These are phyloP conservation scores for Neospermospora avenae DNA, from an alignment of 2,329 filamentous ascomycete species.

Conservation along the genomic window DNA sequence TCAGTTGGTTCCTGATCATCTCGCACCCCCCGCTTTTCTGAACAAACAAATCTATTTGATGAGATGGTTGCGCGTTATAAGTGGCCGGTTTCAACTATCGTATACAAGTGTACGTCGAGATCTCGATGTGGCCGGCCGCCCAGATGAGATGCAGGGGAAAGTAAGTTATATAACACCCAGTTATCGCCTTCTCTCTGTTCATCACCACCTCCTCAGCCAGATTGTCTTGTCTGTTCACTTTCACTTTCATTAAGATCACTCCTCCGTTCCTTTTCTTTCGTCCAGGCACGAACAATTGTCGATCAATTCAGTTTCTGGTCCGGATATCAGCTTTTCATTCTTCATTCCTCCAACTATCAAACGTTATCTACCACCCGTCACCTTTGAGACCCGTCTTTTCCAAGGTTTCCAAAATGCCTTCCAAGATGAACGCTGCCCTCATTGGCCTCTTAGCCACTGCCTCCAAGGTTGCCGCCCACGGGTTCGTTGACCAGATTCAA, in stretches of 20 bases:
- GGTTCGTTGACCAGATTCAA: slow-evolving; percentile 42
- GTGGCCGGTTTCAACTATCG: background rate
- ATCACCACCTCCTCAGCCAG: slow-evolving; percentile 3
- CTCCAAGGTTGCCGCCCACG: slow-evolving; percentile 44
- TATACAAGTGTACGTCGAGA: background rate
- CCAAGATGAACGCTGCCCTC: slow-evolving; percentile 19
- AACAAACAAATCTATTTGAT: slow-evolving; percentile 4
- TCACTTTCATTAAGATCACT: slow-evolving; percentile 7
- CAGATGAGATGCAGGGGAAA: background rate
- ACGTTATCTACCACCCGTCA: background rate
- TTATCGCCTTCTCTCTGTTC: background rate
- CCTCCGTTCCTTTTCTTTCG: slow-evolving; percentile 1
- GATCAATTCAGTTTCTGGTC: slow-evolving; percentile 12
- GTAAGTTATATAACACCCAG: slow-evolving; percentile 5
- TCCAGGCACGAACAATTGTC: slow-evolving; percentile 10
- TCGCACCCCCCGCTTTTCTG: slow-evolving; percentile 1
- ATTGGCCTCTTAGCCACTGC: slow-evolving; percentile 34
- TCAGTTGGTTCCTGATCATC: background rate
- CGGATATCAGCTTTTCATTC: slow-evolving; percentile 9
- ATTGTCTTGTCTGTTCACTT: slow-evolving; percentile 1
- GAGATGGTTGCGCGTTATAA: background rate
- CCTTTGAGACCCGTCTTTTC: background rate
- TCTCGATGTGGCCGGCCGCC: background rate
- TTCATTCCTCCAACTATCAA: slow-evolving; percentile 1
- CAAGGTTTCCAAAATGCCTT: slow-evolving; percentile 20